Evolutionary conservation across 345 rosid genomes (phyloP).

Genomic region (Zanthoxylum bungeanum): DNA sequence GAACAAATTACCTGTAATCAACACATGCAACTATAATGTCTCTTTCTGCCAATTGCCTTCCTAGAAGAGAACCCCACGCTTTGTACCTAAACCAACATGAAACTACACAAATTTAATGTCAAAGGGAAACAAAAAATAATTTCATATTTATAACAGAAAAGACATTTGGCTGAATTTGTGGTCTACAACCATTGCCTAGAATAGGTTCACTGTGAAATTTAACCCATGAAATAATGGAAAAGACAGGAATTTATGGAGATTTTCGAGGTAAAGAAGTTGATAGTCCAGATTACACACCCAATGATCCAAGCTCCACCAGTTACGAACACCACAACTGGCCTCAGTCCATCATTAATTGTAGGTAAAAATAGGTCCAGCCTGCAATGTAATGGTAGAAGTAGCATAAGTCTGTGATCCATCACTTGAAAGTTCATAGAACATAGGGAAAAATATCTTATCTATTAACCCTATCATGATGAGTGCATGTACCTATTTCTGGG

Average conservation of each 20-base stretch:
- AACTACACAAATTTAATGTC: constrained; percentile 13
- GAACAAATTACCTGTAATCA: constrained; percentile 75
- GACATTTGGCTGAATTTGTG: neutral
- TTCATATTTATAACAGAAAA: neutral
- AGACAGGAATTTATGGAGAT: neutral
- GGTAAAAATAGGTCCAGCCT: constrained; percentile 94
- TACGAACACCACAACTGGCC: constrained; percentile 89
- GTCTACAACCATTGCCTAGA: neutral
- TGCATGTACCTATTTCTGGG: constrained; percentile 91
- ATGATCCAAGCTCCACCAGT: constrained; percentile 99
- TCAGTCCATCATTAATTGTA: constrained; percentile 46
- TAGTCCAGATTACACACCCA: constrained; percentile 52
- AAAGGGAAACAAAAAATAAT: constrained; percentile 10
- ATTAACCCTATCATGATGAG: too few relatives aligned
- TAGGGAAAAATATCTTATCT: neutral
- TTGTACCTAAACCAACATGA: constrained; percentile 63
- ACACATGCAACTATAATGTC: constrained; percentile 91
- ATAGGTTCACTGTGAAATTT: neutral
- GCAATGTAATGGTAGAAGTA: constrained; percentile 14
- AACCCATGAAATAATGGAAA: neutral
- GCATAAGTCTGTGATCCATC: constrained; percentile 5
- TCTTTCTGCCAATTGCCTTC: constrained; percentile 89
- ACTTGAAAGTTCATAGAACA: neutral
- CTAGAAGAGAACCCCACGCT: constrained; percentile 99
- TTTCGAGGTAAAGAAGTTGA: neutral